Evolutionary conservation across 1,139 yeast genomes (phyloP).

Genomic region (Pichia sp.): DNA sequence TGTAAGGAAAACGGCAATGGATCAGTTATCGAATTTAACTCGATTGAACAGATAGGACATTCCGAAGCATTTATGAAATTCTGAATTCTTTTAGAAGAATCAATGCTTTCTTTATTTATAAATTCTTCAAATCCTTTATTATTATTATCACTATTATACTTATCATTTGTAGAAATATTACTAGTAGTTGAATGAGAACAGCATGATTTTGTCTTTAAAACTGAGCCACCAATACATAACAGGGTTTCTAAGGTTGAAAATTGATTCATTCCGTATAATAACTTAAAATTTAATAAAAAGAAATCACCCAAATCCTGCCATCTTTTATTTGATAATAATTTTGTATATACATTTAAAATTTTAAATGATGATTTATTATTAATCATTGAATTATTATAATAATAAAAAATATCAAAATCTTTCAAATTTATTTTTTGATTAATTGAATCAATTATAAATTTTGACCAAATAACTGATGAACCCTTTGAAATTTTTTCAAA

Average conservation of each 20-base stretch:
- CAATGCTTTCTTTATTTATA: no score
- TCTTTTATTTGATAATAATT: constrained; percentile 25
- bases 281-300: constrained; percentile 60
- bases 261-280: constrained; percentile 64
- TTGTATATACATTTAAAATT: background rate
- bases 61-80: constrained; percentile 4
- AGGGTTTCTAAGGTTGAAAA: constrained; percentile 61
- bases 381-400: background rate
- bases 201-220: constrained; percentile 65
- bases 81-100: no score
- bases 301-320: constrained; percentile 61
- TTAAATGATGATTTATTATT: background rate
- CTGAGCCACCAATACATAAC: constrained; percentile 70
- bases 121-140: no score
- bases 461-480: constrained; percentile 25
- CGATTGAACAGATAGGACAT: constrained; percentile 83
- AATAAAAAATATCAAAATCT: background rate
- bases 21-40: constrained; percentile 50
- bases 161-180: no score
- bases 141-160: no score
- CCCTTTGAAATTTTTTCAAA: constrained; percentile 25
- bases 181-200: background rate
- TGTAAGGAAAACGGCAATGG: constrained; percentile 74
- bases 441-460: constrained; percentile 8
- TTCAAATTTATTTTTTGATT: constrained; percentile 12